Evolutionary conservation across 441 rosid genomes (phyloP).

Genomic region (Adansonia grandidieri): DNA sequence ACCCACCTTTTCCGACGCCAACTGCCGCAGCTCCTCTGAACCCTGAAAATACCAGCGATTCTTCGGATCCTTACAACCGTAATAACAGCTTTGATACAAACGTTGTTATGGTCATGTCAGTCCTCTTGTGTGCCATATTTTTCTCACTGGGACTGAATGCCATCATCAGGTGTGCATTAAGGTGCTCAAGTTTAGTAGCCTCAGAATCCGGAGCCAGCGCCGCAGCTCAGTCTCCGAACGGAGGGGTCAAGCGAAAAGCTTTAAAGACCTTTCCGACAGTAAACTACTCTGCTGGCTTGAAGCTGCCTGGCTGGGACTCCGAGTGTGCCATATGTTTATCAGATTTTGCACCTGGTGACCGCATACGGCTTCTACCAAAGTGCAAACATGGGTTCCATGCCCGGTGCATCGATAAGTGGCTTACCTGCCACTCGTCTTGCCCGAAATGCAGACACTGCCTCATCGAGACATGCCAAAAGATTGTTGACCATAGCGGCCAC

Average conservation of each 20-base stretch:
- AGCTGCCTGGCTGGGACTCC: conserved; percentile 60
- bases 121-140: conserved; percentile 70
- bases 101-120: conserved; percentile 71
- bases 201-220: conserved; percentile 33
- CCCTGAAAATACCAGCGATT: conserved; percentile 28
- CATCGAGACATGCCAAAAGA: conserved; percentile 70
- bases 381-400: conserved; percentile 83
- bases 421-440: conserved; percentile 75
- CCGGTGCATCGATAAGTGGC: conserved; percentile 81
- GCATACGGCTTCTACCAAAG: conserved; percentile 67
- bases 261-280: conserved; percentile 66
- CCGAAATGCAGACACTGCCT: conserved; percentile 84
- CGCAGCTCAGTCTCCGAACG: conserved; percentile 46
- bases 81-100: conserved; percentile 64
- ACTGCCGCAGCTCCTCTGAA: conserved; percentile 46
- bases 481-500: conserved; percentile 42
- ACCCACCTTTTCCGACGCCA: conserved; percentile 40
- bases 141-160: conserved; percentile 75
- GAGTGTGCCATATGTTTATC: conserved; percentile 76
- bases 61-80: conserved; percentile 35
- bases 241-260: conserved; percentile 68
- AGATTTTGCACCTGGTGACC: conserved; percentile 56
- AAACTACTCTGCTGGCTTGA: conserved; percentile 54
- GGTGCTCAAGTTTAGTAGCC: conserved; percentile 57
- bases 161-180: conserved; percentile 64